Percentiles rank a stretch among this genome's conserved stretches.
These are phyloP conservation scores for Polyplosphaeria fusca DNA, from an alignment of 495 filamentous ascomycete species.

Conservation along the genomic window DNA sequence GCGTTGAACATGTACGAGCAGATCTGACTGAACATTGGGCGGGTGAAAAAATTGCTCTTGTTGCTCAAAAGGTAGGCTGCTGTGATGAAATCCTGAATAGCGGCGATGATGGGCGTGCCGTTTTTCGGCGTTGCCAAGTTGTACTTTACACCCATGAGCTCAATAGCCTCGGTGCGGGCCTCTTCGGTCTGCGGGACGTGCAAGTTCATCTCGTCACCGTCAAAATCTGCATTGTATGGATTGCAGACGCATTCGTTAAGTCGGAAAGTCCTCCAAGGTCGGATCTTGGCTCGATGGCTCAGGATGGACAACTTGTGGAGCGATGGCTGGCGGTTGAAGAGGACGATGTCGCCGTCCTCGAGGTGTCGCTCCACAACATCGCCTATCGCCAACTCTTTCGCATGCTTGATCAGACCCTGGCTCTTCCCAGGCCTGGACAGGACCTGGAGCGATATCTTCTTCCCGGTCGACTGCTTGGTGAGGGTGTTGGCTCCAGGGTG, in stretches of 20 bases:
- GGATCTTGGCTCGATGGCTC: conserved; percentile 85
- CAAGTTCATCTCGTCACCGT: conserved; percentile 98
- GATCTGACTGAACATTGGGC: conserved; percentile 79
- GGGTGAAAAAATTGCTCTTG: conserved; percentile 90
- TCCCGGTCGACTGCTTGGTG: conserved; percentile 47
- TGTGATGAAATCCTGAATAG: conserved; percentile 98
- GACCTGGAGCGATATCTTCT: not conserved
- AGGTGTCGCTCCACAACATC: conserved; percentile 93
- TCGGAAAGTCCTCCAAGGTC: conserved; percentile 93
- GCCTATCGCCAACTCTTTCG: conserved; percentile 63
- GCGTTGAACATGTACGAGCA: conserved; percentile 92
- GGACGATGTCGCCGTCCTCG: conserved; percentile 91
- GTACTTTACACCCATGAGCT: conserved; percentile 96
- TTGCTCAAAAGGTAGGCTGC: conserved; percentile 86
- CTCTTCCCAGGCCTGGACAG: not conserved
- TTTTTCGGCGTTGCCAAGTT: conserved; percentile 95
- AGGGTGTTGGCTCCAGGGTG: conserved; percentile 88
- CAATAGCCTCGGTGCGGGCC: conserved; percentile 89
- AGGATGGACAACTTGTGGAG: conserved; percentile 98
- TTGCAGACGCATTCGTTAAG: conserved; percentile 98
- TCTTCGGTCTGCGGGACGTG: conserved; percentile 98
- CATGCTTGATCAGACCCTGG: conserved; percentile 49
- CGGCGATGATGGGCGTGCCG: conserved; percentile 95
- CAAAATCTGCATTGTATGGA: conserved; percentile 98
- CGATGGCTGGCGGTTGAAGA: conserved; percentile 97